These are phyloP conservation scores for Verbena officinalis DNA, from an alignment of 257 asterid species.

Conservation along the genomic window DNA sequence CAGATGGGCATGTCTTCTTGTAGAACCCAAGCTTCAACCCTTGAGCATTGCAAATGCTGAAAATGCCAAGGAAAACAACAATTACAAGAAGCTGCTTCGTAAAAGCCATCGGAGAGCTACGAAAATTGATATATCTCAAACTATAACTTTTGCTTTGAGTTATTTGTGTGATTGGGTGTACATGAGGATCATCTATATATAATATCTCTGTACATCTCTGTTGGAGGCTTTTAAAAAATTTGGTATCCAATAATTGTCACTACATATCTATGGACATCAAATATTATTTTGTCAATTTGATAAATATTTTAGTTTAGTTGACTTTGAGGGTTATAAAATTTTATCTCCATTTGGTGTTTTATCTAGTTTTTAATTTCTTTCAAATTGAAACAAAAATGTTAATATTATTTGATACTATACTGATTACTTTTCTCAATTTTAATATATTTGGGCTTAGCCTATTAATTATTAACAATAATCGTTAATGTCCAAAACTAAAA, in stretches of 20 bases:
- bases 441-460: too few relatives aligned
- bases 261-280: constrained; percentile 1
- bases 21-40: constrained; percentile 39
- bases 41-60: constrained; percentile 39
- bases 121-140: background rate
- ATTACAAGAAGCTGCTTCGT: constrained; percentile 22
- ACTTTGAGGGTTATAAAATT: too few relatives aligned
- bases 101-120: constrained; percentile 46
- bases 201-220: too few relatives aligned
- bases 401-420: too few relatives aligned
- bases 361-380: too few relatives aligned
- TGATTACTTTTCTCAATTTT: too few relatives aligned
- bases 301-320: background rate
- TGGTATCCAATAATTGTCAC: constrained; percentile 24
- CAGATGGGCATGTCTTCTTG: constrained; percentile 44
- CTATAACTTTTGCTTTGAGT: background rate
- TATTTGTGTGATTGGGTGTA: constrained; percentile 4
- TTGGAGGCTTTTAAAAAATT: background rate
- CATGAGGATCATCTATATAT: constrained; percentile 2
- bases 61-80: constrained; percentile 32
- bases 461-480: too few relatives aligned
- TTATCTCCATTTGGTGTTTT: too few relatives aligned
- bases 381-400: constrained; percentile 1
- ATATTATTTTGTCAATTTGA: constrained; percentile 15
- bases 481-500: too few relatives aligned